Percentiles rank a stretch among this genome's conserved stretches.
phyloP scores from a whole-genome alignment of 768 basidiomycete species.

The Auricularia auricula-judae region DNA sequence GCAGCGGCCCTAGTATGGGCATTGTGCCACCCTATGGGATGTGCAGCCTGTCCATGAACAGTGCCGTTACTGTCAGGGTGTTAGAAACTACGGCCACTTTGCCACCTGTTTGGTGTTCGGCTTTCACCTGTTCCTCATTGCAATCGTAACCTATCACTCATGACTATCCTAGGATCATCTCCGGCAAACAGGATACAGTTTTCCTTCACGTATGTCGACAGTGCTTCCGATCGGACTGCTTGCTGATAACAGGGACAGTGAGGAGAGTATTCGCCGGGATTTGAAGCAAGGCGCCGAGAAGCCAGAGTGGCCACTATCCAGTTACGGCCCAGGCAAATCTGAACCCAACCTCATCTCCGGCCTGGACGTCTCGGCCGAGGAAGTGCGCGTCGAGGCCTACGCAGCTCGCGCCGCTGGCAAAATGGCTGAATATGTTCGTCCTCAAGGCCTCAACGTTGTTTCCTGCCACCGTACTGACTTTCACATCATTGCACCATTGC shows the following conservation, averaged over 20 bases:
- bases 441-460: neutral
- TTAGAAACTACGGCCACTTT: no score
- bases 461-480: neutral
- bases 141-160: constrained; percentile 6
- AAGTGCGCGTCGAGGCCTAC: constrained; percentile 58
- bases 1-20: no score
- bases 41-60: no score
- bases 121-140: constrained; percentile 7
- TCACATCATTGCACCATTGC: neutral
- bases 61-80: no score
- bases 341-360: constrained; percentile 56
- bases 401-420: constrained; percentile 44
- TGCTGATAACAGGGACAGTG: constrained; percentile 24
- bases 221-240: neutral
- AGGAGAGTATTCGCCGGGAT: constrained; percentile 53
- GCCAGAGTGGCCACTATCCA: constrained; percentile 70
- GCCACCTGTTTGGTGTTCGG: no score
- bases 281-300: constrained; percentile 49
- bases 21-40: no score
- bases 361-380: constrained; percentile 68
- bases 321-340: constrained; percentile 65
- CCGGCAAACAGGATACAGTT: constrained; percentile 12
- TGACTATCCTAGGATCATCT: constrained; percentile 2
- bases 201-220: constrained; percentile 29
- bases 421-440: constrained; percentile 56